phyloP scores from a whole-genome alignment of 2,329 filamentous ascomycete species.

The Epichloe hybrida region DNA sequence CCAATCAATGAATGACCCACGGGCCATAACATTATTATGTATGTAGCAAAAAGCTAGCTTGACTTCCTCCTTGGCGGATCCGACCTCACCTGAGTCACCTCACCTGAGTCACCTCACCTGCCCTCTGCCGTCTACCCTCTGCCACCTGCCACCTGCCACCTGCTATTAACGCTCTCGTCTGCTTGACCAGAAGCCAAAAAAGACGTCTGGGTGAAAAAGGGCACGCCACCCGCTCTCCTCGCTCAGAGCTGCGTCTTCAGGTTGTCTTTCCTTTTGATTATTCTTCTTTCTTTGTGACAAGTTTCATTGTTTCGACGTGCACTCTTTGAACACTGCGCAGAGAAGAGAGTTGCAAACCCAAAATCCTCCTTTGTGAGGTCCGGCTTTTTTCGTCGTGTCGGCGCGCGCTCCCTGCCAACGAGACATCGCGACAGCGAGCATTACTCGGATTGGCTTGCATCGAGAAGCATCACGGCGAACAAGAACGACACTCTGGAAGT shows the following conservation, averaged over 20 bases:
- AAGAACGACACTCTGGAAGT: background rate
- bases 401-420: background rate
- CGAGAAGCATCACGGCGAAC: background rate
- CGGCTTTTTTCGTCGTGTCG: background rate
- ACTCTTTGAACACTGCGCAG: background rate
- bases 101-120: slow-evolving; percentile 3
- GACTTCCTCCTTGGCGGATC: slow-evolving; percentile 7
- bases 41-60: slow-evolving; percentile 13
- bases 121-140: background rate
- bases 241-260: slow-evolving; percentile 8
- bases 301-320: background rate
- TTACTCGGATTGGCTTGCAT: background rate
- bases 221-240: slow-evolving; percentile 12
- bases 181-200: slow-evolving; percentile 4
- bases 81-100: slow-evolving; percentile 11
- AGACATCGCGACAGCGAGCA: background rate
- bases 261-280: background rate
- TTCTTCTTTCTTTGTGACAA: slow-evolving; percentile 6
- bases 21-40: background rate
- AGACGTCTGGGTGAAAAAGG: slow-evolving; percentile 16
- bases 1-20: background rate
- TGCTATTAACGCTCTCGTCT: slow-evolving; percentile 7
- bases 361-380: background rate
- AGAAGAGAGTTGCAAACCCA: background rate
- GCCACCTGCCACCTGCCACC: slow-evolving; percentile 9